Percentiles rank a stretch among this genome's conserved stretches.
These are phyloP conservation scores for Trichoderma sp. DNA, from an alignment of 2,329 filamentous ascomycete genomes.

Conservation along the genomic window DNA sequence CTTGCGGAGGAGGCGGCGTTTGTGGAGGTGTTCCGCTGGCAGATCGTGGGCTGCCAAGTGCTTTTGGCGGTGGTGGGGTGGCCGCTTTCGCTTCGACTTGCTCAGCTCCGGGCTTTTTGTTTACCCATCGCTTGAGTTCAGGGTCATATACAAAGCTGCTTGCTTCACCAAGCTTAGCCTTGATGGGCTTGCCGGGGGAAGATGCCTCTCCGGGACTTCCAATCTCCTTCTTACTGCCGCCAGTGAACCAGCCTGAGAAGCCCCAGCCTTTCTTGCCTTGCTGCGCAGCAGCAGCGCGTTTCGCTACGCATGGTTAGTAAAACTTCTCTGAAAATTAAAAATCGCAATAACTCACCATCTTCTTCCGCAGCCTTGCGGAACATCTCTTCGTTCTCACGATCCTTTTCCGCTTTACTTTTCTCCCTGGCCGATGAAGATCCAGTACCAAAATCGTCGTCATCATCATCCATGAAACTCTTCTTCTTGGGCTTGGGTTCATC, in stretches of 20 bases:
- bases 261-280: conserved; percentile 72
- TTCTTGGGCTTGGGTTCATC: conserved; percentile 66
- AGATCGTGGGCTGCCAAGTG: conserved; percentile 53
- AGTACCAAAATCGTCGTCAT: conserved; percentile 70
- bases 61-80: conserved; percentile 79
- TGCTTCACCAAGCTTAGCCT: conserved; percentile 91
- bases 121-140: conserved; percentile 97
- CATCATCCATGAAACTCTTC: conserved; percentile 81
- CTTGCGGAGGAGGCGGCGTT: conserved; percentile 42
- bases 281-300: conserved; percentile 58
- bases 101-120: conserved; percentile 82
- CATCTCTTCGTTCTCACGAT: conserved; percentile 81
- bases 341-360: conserved; percentile 57
- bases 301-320: conserved; percentile 50
- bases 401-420: conserved; percentile 69
- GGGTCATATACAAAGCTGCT: conserved; percentile 93
- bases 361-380: conserved; percentile 82
- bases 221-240: conserved; percentile 68
- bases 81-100: conserved; percentile 62
- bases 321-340: not conserved
- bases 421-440: conserved; percentile 54
- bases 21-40: conserved; percentile 55
- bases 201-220: conserved; percentile 41
- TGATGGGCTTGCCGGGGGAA: conserved; percentile 70
- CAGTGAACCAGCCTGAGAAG: conserved; percentile 83